These are phyloP conservation scores for Tulasnella sp. DNA, from an alignment of 768 basidiomycete species.

Conservation along the genomic window DNA sequence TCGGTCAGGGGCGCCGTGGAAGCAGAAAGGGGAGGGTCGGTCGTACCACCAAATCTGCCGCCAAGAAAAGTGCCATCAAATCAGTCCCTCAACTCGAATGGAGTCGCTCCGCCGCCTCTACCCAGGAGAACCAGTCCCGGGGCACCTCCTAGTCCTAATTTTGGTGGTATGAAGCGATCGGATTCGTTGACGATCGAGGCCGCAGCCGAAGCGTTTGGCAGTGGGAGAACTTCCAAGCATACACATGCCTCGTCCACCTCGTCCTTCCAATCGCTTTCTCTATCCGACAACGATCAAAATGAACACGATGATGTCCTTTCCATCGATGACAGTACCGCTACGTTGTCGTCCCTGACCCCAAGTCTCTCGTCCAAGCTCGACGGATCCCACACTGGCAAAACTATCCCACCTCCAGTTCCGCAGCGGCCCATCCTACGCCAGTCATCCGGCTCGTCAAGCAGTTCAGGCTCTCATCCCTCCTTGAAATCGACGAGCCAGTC, in stretches of 20 bases:
- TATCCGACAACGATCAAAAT: constrained; percentile 49
- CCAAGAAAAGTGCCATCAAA: constrained; percentile 17
- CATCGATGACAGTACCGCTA: not conserved
- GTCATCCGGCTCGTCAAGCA: constrained; percentile 8
- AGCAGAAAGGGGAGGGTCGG: not conserved
- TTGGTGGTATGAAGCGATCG: constrained; percentile 34
- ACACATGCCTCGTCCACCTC: constrained; percentile 67
- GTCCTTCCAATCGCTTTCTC: constrained; percentile 78
- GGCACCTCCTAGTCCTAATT: not conserved
- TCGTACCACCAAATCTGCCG: constrained; percentile 21
- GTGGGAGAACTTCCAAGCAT: constrained; percentile 45
- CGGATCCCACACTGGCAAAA: not conserved
- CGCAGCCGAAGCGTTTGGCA: constrained; percentile 2
- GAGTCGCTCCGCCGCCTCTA: constrained; percentile 14
- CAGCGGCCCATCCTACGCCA: constrained; percentile 29
- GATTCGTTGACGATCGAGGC: constrained; percentile 58
- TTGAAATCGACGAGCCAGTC: constrained; percentile 28
- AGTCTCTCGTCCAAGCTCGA: not conserved
- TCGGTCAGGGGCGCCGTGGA: not conserved
- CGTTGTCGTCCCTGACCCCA: not conserved
- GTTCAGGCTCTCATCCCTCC: constrained; percentile 32
- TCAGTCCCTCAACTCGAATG: not conserved
- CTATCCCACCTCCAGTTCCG: constrained; percentile 36
- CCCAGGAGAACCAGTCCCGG: constrained; percentile 4
- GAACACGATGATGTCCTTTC: constrained; percentile 40